Evolutionary conservation across 1,284 basidiomycete genomes (phyloP), one percentile per base, ranked within the genome.

Genomic region (Pyrrhoderma noxium): DNA sequence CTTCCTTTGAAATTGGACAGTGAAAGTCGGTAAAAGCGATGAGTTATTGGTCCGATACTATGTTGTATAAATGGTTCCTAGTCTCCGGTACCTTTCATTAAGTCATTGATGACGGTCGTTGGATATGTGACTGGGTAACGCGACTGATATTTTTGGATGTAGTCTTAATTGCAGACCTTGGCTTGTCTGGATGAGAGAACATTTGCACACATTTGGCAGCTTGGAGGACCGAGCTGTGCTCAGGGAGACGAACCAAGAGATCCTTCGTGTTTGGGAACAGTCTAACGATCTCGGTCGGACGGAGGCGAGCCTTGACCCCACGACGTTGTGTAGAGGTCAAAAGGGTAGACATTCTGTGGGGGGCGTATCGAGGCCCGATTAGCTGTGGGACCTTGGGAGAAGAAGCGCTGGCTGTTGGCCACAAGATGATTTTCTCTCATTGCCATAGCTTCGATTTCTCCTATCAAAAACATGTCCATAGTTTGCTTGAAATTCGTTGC

Each of bases 231-330:
- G 19, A 8, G 49, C 49, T 51, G 49, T 51, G 34, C 44, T 25
- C 22, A 37, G 22, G 21, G 49, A 36, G 45, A 51, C 49, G 45
- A 27, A 34, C 19, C 11, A 31, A 31, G 11, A 31, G 27, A 5
- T 5, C n/a, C 27, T 8, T 44, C 14, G 16, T 22, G 37, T 31
- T 16, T 37, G 14, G 37, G 36, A 39, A 44, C 42, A 34, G 47
- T 49, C 47, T 39, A 18, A 39, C 47, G 38, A 49, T n/a, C 37
- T 49, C 47, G 47, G 38, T 49, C 22, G 43, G 49, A 25, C 8
- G 16, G 34, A 46, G 43, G 49, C 36, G 27, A 31, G 27, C 5
- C 27, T 31, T 11, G 27, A 31, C 27, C 27, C 27, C 27, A 31
- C 27, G 27, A 31, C 11, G 27, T 31, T 31, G 11, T 5, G 27